phyloP scores from a whole-genome alignment of 1,284 basidiomycete species.

The Leccinum cinnamomeum region DNA sequence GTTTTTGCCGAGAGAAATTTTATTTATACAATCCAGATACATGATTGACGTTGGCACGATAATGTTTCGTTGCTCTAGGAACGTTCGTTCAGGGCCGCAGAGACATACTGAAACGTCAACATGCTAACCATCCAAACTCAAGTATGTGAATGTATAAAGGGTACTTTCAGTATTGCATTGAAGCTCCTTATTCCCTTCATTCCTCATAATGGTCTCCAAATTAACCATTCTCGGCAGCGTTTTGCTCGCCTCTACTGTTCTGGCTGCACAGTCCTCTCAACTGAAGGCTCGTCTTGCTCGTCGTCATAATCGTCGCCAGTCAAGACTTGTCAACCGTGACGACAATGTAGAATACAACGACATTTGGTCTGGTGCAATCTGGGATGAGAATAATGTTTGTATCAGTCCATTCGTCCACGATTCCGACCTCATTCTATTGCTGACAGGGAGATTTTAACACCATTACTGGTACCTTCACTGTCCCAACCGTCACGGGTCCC shows the following conservation, averaged over 20 bases:
- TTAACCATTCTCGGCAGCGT: constrained; percentile 18
- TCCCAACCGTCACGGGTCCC: constrained; percentile 14
- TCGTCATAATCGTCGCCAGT: constrained; percentile 14
- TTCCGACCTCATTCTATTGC: not conserved
- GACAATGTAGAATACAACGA: constrained; percentile 14
- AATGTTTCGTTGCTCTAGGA: not conserved
- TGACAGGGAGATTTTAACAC: constrained; percentile 19
- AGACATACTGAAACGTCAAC: not conserved
- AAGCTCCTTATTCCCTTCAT: not conserved
- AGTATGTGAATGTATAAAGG: not conserved
- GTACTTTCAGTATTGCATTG: not conserved
- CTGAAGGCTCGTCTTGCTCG: constrained; percentile 11
- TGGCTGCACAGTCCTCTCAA: constrained; percentile 21
- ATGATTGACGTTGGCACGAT: not conserved
- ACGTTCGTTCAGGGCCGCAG: not conserved
- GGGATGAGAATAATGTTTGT: constrained; percentile 12
- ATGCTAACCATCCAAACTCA: constrained; percentile 1
- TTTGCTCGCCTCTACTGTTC: constrained; percentile 19
- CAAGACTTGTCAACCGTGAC: constrained; percentile 5
- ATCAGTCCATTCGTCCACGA: not conserved
- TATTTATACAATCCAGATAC: not conserved
- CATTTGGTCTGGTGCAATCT: constrained; percentile 24
- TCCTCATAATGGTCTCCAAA: constrained; percentile 17
- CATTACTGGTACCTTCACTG: constrained; percentile 19
- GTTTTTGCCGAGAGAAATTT: not conserved